These are phyloP conservation scores for Botrytis elliptica DNA, from an alignment of 2,329 filamentous ascomycete species.

Conservation along the genomic window DNA sequence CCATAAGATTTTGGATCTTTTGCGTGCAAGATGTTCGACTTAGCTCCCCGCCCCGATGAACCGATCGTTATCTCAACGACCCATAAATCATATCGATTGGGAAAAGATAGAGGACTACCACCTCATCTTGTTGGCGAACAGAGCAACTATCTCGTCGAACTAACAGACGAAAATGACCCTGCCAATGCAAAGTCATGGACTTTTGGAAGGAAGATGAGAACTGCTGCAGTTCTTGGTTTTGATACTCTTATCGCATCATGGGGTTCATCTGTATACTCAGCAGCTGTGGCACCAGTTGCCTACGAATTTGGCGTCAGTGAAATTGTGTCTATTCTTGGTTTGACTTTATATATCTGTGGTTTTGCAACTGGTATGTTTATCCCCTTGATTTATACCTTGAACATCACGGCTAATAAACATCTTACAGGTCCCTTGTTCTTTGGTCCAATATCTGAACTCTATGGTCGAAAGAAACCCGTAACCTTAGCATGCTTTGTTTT, in stretches of 20 bases:
- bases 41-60: slow-evolving; percentile 13
- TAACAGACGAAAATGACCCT: slow-evolving; percentile 22
- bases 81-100: slow-evolving; percentile 19
- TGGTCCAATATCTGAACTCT: slow-evolving; percentile 64
- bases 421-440: slow-evolving; percentile 58
- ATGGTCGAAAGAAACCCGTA: slow-evolving; percentile 58
- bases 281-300: slow-evolving; percentile 48
- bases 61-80: slow-evolving; percentile 17
- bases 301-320: slow-evolving; percentile 53
- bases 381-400: slow-evolving; percentile 40
- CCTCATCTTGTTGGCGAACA: slow-evolving; percentile 16
- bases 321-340: slow-evolving; percentile 54
- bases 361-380: slow-evolving; percentile 49
- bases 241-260: slow-evolving; percentile 26
- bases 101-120: slow-evolving; percentile 18
- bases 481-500: slow-evolving; percentile 41
- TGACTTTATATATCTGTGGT: slow-evolving; percentile 59
- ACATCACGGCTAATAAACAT: not conserved
- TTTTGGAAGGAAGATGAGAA: slow-evolving; percentile 13
- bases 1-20: not conserved
- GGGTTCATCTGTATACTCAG: slow-evolving; percentile 45
- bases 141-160: slow-evolving; percentile 23
- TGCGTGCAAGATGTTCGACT: slow-evolving; percentile 19
- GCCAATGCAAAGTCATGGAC: slow-evolving; percentile 24
- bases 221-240: slow-evolving; percentile 37